phyloP scores from a whole-genome alignment of 768 basidiomycete species.

The Phaeotremella skinneri region DNA sequence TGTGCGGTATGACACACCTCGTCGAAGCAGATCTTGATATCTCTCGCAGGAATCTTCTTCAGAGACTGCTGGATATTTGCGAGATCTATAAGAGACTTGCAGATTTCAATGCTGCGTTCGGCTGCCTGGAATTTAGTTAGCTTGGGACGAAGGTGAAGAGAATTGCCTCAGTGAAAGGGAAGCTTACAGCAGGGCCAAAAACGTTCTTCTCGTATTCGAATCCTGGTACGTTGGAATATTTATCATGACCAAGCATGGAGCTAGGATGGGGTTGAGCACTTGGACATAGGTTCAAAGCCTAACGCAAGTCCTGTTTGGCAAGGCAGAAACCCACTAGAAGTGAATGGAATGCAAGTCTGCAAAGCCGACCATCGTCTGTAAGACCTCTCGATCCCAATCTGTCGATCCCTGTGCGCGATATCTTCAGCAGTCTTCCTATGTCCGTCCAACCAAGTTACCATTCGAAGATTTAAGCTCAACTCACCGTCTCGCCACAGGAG shows the following conservation, averaged over 20 bases:
- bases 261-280: no score
- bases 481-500: conserved; percentile 56
- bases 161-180: not conserved
- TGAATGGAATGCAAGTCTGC: conserved; percentile 58
- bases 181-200: conserved; percentile 57
- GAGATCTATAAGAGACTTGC: conserved; percentile 57
- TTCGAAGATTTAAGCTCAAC: not conserved
- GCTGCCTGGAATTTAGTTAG: conserved; percentile 48
- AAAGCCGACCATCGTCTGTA: conserved; percentile 44
- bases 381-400: conserved; percentile 54
- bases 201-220: conserved; percentile 57
- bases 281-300: no score
- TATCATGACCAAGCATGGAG: conserved; percentile 47
- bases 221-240: conserved; percentile 25
- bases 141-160: not conserved
- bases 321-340: conserved; percentile 37
- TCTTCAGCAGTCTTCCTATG: conserved; percentile 30
- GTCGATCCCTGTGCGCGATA: conserved; percentile 34
- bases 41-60: conserved; percentile 18
- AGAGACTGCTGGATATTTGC: conserved; percentile 48
- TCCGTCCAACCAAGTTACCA: no score
- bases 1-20: conserved; percentile 47
- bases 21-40: conserved; percentile 56
- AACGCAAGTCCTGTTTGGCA: conserved; percentile 1
- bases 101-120: conserved; percentile 60